Base-by-base conservation (phyloP, 176 grass and related monocot genomes). In the Zea luxurians region DNA sequence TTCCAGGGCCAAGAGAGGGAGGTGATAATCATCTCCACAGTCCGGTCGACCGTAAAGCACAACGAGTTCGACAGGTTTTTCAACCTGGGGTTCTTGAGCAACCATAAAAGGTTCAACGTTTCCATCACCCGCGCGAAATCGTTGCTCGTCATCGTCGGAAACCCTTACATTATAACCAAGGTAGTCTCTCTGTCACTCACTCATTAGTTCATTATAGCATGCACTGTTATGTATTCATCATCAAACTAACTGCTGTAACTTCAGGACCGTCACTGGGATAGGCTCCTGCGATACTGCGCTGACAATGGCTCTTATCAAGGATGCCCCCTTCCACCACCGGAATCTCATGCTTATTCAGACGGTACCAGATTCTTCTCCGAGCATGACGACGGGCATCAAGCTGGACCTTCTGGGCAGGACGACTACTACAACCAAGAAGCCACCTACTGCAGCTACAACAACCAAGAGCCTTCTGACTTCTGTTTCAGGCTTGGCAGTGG, bases 1-100 rank as follows among this genome's bases (percentile, higher is more conserved):
- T 98, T 98, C 83, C 91, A 94, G 80, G 95, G 95, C 8, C 95
- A 98, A 74, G 96, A 98, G 70, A 88, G 89, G 85, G 80, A 98
- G 77, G 61, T 94, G 21, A 94, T 98, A 69, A 94, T 98, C 45
- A 92, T 98, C 62, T 98, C 96, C 62, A 98, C 96, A 46, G 96
- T 98, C 52, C 90, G 91, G 67, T 98, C 91, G 16, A 98, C 96
- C 2, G 80, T 98, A 40, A 98, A 90, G 74, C 89, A 98, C 61
- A 94, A 98, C 10, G 85, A 92, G 40, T 85, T 89, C 82, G 89
- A 94, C 75, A 82, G 80, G 64, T 80, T 85, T n/a, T 85, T 90
- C 69, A 91, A 94, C 53, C 91, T 98, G 66, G 91, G 96, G n/a
- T 98, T 98, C 78, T 79, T 94, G 7, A 94, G 89, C 71, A 98